Evolutionary conservation across 164 flowering plant species (phyloP).

Genomic region (Stephania yunnanensis): DNA sequence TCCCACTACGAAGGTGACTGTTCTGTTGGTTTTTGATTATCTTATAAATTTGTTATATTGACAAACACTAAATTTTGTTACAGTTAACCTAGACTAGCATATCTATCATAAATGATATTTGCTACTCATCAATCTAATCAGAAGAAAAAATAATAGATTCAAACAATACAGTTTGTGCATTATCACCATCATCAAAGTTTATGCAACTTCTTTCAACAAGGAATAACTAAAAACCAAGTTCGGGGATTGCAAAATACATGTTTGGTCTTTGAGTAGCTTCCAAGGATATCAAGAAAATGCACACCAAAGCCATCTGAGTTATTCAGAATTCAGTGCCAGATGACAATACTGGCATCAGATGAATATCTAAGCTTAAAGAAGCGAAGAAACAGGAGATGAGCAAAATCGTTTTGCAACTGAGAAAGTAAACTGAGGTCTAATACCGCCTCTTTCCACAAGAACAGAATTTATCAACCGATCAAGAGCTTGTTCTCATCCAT

Average conservation of each 20-base stretch:
- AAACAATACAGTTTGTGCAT: neutral
- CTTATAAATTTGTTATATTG: no score
- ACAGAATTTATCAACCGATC: slow-evolving; percentile 23
- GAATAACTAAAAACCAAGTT: neutral
- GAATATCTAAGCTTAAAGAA: neutral
- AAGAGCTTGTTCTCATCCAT: slow-evolving; percentile 31
- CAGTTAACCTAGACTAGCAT: no score
- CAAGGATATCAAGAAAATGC: neutral
- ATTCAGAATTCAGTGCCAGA: slow-evolving; percentile 10
- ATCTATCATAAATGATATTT: no score
- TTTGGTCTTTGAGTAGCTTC: neutral
- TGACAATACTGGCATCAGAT: slow-evolving; percentile 4
- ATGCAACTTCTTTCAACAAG: neutral
- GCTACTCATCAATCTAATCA: neutral
- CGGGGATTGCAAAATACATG: neutral
- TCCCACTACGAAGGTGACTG: slow-evolving; percentile 7
- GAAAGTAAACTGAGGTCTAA: neutral
- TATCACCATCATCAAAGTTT: neutral
- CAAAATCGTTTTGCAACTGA: neutral
- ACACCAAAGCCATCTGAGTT: slow-evolving; percentile 3
- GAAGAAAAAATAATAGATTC: neutral
- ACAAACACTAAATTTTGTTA: no score
- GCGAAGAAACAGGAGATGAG: neutral
- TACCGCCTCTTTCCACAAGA: neutral
- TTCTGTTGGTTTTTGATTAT: neutral